phyloP scores from a whole-genome alignment of 108 stramenopile genomes.

The Seminavis robusta region DNA sequence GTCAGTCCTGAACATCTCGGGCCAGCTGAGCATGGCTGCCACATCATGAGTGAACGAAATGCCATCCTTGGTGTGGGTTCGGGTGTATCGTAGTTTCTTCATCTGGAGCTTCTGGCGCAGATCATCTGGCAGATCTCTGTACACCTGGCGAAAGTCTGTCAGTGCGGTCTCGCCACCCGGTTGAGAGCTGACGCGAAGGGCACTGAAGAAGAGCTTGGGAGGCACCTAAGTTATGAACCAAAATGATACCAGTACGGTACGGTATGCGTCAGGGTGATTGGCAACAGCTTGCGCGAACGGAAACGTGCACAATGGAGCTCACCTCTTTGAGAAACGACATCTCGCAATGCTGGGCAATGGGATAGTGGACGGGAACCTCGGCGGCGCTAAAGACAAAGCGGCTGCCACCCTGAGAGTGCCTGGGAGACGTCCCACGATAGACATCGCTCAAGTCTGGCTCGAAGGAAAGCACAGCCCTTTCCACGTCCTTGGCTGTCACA shows the following conservation, averaged over 20 bases:
- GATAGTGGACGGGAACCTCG: constrained; percentile 31
- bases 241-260: too few relatives aligned
- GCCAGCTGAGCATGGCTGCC: constrained; percentile 19
- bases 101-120: constrained; percentile 14
- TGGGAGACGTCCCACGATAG: constrained; percentile 45
- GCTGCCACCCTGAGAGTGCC: constrained; percentile 16
- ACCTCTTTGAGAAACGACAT: constrained; percentile 42
- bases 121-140: constrained; percentile 7
- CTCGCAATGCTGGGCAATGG: constrained; percentile 43
- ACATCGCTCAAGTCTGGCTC: constrained; percentile 28
- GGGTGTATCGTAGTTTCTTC: constrained; percentile 27
- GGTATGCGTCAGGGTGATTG: too few relatives aligned
- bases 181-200: constrained; percentile 15
- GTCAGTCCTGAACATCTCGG: constrained; percentile 24
- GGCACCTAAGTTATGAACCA: too few relatives aligned
- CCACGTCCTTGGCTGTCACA: constrained; percentile 17
- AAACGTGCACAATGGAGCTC: too few relatives aligned
- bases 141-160: constrained; percentile 29
- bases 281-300: too few relatives aligned
- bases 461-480: constrained; percentile 11
- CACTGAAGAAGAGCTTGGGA: constrained; percentile 27
- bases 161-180: constrained; percentile 31
- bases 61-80: constrained; percentile 17
- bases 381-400: constrained; percentile 35
- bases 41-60: constrained; percentile 11